A percentile compares a stretch with the other conserved stretches of the same genome.
phyloP scores from a whole-genome alignment of 176 grass and related monocot genomes.

The Otatea glauca region DNA sequence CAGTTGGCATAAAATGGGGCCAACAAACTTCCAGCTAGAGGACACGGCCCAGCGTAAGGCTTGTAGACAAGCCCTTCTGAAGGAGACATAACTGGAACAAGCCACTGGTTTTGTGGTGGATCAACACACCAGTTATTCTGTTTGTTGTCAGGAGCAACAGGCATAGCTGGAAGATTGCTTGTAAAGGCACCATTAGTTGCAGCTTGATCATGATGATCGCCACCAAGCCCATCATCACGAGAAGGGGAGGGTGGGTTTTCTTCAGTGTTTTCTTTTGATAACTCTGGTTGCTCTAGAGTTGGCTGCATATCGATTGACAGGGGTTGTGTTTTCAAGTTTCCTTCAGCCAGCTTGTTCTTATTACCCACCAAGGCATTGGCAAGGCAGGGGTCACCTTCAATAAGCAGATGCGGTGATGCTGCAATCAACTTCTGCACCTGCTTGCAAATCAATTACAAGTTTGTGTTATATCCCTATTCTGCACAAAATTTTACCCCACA shows the following conservation, averaged over 20 bases:
- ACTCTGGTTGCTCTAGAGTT: conserved; percentile 49
- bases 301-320: conserved; percentile 40
- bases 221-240: conserved; percentile 37
- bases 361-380: conserved; percentile 41
- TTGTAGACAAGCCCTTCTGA: conserved; percentile 95
- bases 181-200: conserved; percentile 11
- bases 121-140: conserved; percentile 50
- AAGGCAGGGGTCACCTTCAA: conserved; percentile 72
- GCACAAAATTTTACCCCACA: background rate
- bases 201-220: conserved; percentile 36
- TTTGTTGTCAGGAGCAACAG: conserved; percentile 55
- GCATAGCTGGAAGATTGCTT: conserved; percentile 33
- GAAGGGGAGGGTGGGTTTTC: conserved; percentile 49
- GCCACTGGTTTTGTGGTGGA: conserved; percentile 70
- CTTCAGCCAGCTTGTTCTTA: conserved; percentile 55
- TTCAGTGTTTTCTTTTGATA: conserved; percentile 47
- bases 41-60: conserved; percentile 73
- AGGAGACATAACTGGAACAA: conserved; percentile 83
- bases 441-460: conserved; percentile 39
- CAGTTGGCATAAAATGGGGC: conserved; percentile 68
- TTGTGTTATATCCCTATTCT: background rate
- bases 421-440: conserved; percentile 90
- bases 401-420: conserved; percentile 77
- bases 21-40: conserved; percentile 72
- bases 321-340: conserved; percentile 43